Evolutionary conservation across 2,329 filamentous ascomycete genomes (phyloP).

Genomic region (Chrysoporthe deuterocubensis): DNA sequence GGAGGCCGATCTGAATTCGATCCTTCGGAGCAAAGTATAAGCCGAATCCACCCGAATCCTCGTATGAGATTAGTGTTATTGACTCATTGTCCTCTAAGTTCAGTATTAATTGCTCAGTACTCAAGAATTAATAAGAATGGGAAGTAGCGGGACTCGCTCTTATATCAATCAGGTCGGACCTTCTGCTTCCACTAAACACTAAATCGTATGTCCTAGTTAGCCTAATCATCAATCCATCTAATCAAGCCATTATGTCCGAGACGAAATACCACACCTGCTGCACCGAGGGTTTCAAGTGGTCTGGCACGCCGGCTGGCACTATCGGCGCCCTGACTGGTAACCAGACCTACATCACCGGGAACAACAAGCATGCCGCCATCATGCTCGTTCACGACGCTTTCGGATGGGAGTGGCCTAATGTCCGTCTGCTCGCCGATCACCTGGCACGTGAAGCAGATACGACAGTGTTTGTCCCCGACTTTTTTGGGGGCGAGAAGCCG

Average conservation of each 20-base stretch:
- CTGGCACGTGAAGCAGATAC: slow-evolving; percentile 49
- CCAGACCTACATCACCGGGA: slow-evolving; percentile 44
- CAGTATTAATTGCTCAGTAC: neutral
- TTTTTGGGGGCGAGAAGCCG: slow-evolving; percentile 39
- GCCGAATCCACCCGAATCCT: too few relatives aligned
- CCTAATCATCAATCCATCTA: neutral
- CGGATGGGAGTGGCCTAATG: slow-evolving; percentile 54
- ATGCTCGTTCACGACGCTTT: slow-evolving; percentile 56
- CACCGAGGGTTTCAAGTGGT: neutral
- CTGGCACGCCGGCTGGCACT: neutral
- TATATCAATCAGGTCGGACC: neutral
- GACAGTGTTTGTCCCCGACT: slow-evolving; percentile 54
- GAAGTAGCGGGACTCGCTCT: neutral
- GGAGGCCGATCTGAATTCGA: too few relatives aligned
- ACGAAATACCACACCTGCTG: neutral
- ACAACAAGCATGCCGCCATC: slow-evolving; percentile 45
- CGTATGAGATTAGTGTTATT: too few relatives aligned
- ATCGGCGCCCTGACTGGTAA: neutral
- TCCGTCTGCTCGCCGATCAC: slow-evolving; percentile 52
- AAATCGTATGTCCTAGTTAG: neutral
- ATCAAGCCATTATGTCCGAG: neutral
- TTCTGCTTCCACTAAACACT: neutral
- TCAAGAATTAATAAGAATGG: neutral
- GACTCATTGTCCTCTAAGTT: neutral
- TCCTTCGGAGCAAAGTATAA: too few relatives aligned